phyloP scores from a whole-genome alignment of 2,329 filamentous ascomycete species.

The Xylariaceae sp. region DNA sequence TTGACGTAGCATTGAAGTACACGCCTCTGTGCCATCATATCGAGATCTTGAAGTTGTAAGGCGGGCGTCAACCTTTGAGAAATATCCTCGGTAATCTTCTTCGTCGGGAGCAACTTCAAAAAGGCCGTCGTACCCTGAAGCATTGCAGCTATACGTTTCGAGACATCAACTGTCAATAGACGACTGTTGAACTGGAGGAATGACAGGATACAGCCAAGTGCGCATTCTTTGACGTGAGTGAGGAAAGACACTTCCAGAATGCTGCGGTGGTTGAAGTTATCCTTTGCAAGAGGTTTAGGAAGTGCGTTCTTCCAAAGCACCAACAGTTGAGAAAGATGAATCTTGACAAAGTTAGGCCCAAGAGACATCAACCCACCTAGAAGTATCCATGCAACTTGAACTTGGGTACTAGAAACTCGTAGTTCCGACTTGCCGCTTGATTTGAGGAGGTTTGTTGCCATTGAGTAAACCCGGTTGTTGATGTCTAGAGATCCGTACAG shows the following conservation, averaged over 20 bases:
- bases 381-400: constrained; percentile 96
- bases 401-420: constrained; percentile 85
- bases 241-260: constrained; percentile 88
- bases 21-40: constrained; percentile 87
- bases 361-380: constrained; percentile 96
- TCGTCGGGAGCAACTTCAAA: constrained; percentile 75
- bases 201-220: constrained; percentile 82
- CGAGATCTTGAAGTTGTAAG: constrained; percentile 82
- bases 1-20: constrained; percentile 95
- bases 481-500: constrained; percentile 94
- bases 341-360: constrained; percentile 97
- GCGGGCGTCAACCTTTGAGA: constrained; percentile 78
- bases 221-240: constrained; percentile 91
- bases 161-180: constrained; percentile 87
- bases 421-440: constrained; percentile 88
- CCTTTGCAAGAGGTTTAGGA: constrained; percentile 88
- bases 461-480: constrained; percentile 83
- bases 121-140: constrained; percentile 91
- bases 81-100: constrained; percentile 83
- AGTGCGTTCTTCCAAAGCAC: constrained; percentile 96
- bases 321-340: constrained; percentile 89
- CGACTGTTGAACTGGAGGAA: constrained; percentile 93
- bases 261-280: constrained; percentile 80
- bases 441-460: constrained; percentile 89
- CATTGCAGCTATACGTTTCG: constrained; percentile 88